Evolutionary conservation across 495 filamentous ascomycete species (phyloP).

Genomic region (Bacidia rubella): DNA sequence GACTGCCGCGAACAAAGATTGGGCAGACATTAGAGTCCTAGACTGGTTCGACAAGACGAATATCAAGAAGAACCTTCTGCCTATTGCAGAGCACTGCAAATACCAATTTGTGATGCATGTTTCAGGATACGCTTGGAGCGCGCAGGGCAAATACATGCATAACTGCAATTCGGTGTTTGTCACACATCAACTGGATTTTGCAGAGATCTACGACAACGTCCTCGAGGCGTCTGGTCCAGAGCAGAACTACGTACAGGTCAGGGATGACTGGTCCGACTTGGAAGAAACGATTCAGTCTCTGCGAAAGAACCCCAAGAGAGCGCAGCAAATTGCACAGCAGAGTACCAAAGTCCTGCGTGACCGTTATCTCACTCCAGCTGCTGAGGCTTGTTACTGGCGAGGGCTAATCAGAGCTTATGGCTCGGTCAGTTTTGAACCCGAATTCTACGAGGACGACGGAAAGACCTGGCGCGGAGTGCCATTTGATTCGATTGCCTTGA

Average conservation of each 20-base stretch:
- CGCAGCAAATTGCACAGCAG: slow-evolving; percentile 44
- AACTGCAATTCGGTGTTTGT: slow-evolving; percentile 47
- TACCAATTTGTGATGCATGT: slow-evolving; percentile 48
- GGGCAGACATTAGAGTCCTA: not conserved
- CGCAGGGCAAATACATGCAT: slow-evolving; percentile 44
- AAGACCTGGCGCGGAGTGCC: slow-evolving; percentile 23
- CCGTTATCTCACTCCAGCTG: slow-evolving; percentile 46
- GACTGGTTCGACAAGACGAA: not conserved
- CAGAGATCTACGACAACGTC: slow-evolving; percentile 29
- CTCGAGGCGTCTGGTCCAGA: slow-evolving; percentile 34
- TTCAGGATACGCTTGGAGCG: slow-evolving; percentile 44
- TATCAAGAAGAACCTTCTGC: not conserved
- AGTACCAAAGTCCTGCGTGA: slow-evolving; percentile 40
- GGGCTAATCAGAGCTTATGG: slow-evolving; percentile 37
- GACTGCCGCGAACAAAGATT: not conserved
- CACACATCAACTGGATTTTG: slow-evolving; percentile 29
- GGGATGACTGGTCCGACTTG: slow-evolving; percentile 40
- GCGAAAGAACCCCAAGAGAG: slow-evolving; percentile 33
- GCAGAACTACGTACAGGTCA: slow-evolving; percentile 47
- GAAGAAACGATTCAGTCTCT: slow-evolving; percentile 37
- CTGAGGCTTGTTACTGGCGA: slow-evolving; percentile 49
- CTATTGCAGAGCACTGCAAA: slow-evolving; percentile 44
- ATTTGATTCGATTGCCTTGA: slow-evolving; percentile 25
- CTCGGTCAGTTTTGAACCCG: slow-evolving; percentile 31
- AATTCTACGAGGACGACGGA: slow-evolving; percentile 24